Conservation (phyloP, 176 grass and related monocot species). For the Paspalum vaginatum region DNA sequence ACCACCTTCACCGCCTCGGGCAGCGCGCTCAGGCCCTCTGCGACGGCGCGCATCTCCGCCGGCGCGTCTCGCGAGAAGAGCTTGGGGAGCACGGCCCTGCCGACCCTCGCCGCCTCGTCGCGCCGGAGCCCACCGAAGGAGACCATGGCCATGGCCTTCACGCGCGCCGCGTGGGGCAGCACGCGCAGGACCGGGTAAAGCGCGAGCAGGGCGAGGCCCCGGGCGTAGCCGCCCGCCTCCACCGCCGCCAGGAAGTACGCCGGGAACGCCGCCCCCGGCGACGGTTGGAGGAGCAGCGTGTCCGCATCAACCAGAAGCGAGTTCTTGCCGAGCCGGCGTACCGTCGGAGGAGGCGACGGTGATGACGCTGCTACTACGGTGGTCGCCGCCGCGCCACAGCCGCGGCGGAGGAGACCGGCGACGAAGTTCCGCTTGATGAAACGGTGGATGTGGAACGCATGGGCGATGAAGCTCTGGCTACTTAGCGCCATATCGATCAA, state of each 20-base stretch:
- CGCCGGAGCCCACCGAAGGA: constrained; percentile 57
- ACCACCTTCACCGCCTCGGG: constrained; percentile 38
- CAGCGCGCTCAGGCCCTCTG: neutral
- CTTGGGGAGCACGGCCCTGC: constrained; percentile 65
- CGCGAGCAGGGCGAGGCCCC: constrained; percentile 38
- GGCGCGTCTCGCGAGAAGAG: constrained; percentile 40
- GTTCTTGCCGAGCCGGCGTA: neutral
- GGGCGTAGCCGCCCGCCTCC: constrained; percentile 43
- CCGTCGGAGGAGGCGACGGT: neutral
- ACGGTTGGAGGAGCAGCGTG: constrained; percentile 26
- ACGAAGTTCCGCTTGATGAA: neutral
- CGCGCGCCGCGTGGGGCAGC: neutral
- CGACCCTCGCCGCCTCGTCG: constrained; percentile 37
- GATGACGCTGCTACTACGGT: too few species aligned
- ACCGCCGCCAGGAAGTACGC: constrained; percentile 42
- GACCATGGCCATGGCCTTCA: constrained; percentile 33
- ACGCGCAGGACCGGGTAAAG: constrained; percentile 44
- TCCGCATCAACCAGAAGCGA: constrained; percentile 33
- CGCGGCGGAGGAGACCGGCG: neutral
- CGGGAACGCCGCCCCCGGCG: constrained; percentile 22
- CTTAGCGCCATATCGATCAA: neutral
- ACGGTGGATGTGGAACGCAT: constrained; percentile 9
- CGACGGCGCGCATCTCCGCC: neutral
- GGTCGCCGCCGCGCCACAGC: neutral
- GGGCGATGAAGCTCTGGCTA: neutral